Conservation (phyloP, 2,329 filamentous ascomycete species). For the Cladosporium sp. region DNA sequence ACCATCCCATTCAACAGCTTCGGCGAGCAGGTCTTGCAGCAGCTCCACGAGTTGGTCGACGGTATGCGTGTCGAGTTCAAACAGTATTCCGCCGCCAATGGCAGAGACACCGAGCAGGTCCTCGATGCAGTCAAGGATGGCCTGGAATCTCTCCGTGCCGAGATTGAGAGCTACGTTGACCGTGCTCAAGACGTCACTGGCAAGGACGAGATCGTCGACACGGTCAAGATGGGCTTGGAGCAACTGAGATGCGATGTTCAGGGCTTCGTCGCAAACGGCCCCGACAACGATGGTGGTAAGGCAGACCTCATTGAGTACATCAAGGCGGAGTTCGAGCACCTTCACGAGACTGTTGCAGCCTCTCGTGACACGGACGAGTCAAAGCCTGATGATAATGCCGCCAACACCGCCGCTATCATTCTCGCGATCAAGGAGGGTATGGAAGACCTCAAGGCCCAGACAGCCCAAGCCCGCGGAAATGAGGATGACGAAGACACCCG, state of each 20-base stretch:
- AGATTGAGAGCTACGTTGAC: slow-evolving; percentile 81
- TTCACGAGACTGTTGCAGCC: slow-evolving; percentile 58
- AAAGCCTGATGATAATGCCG: slow-evolving; percentile 18
- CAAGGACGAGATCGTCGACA: slow-evolving; percentile 77
- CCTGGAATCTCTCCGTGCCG: slow-evolving; percentile 73
- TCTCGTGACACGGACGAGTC: slow-evolving; percentile 26
- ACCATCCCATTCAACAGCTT: slow-evolving; percentile 54
- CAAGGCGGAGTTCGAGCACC: slow-evolving; percentile 59
- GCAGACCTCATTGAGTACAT: slow-evolving; percentile 52
- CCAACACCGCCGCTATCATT: slow-evolving; percentile 33
- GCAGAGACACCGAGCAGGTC: slow-evolving; percentile 82
- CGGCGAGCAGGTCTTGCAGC: slow-evolving; percentile 60
- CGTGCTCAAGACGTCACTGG: slow-evolving; percentile 66
- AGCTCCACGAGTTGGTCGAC: slow-evolving; percentile 60
- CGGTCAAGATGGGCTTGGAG: slow-evolving; percentile 65
- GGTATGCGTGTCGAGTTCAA: slow-evolving; percentile 68
- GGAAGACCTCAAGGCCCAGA: slow-evolving; percentile 33
- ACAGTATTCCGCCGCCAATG: slow-evolving; percentile 75
- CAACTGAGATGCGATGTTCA: slow-evolving; percentile 62
- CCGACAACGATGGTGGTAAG: slow-evolving; percentile 44
- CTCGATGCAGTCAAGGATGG: slow-evolving; percentile 86
- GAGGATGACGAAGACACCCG: slow-evolving; percentile 20
- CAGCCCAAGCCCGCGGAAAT: slow-evolving; percentile 1
- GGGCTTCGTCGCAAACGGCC: slow-evolving; percentile 48
- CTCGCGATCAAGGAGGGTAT: slow-evolving; percentile 35